Evolutionary conservation across 495 filamentous ascomycete genomes (phyloP).

Genomic region (Massariosphaeria phaeospora): DNA sequence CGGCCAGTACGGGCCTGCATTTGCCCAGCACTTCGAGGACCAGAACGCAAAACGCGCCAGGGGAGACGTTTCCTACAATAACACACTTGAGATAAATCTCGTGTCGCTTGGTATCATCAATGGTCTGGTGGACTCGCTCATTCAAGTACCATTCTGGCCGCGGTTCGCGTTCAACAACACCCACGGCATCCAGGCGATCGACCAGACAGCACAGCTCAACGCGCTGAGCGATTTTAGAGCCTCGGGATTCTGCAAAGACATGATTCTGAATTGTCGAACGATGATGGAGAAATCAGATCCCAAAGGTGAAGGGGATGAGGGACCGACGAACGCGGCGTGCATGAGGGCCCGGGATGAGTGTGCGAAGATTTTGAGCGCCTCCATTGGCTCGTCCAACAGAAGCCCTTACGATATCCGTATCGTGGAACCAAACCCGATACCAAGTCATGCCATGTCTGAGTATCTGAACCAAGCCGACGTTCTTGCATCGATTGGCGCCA

Average conservation of each 20-base stretch:
- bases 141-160: constrained; percentile 34
- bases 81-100: constrained; percentile 43
- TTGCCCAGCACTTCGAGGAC: constrained; percentile 44
- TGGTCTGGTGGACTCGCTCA: constrained; percentile 40
- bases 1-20: constrained; percentile 47
- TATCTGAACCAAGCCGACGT: constrained; percentile 40
- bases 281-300: constrained; percentile 32
- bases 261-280: constrained; percentile 31
- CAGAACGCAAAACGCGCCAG: constrained; percentile 41
- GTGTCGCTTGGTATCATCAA: constrained; percentile 46
- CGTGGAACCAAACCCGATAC: constrained; percentile 27
- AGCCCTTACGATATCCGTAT: constrained; percentile 38
- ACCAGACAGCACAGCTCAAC: constrained; percentile 32
- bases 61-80: constrained; percentile 38
- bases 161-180: constrained; percentile 41
- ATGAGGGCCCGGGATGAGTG: constrained; percentile 25
- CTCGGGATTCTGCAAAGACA: constrained; percentile 26
- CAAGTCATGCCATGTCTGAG: constrained; percentile 35
- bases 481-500: constrained; percentile 37
- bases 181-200: constrained; percentile 38
- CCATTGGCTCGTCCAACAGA: background rate
- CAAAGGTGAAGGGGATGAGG: constrained; percentile 35
- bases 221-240: constrained; percentile 22
- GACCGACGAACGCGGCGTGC: constrained; percentile 32
- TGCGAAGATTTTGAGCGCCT: background rate